These are phyloP conservation scores for Aspergillus thermomutatus DNA, from an alignment of 2,329 filamentous ascomycete genomes.

Conservation along the genomic window DNA sequence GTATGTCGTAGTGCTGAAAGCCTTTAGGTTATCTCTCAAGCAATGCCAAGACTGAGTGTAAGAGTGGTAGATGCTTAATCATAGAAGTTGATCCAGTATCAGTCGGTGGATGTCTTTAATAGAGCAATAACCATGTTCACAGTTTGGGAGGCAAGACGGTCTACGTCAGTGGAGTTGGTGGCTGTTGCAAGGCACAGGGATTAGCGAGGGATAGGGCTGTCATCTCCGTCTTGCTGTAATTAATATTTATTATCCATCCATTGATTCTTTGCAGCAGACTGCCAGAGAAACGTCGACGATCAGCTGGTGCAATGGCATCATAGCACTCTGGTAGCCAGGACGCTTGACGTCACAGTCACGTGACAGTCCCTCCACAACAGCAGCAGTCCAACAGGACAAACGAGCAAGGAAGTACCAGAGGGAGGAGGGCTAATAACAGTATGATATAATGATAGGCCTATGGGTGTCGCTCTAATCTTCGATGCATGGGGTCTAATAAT, in stretches of 20 bases:
- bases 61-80: background rate
- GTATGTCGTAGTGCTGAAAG: background rate
- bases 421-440: background rate
- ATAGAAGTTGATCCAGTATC: background rate
- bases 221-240: background rate
- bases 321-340: background rate
- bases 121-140: background rate
- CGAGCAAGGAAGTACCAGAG: background rate
- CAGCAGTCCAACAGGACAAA: background rate
- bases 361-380: background rate
- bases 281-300: background rate
- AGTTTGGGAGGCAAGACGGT: background rate
- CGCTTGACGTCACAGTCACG: background rate
- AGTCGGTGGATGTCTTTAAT: background rate
- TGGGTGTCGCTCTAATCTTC: background rate
- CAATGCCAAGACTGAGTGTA: conserved; percentile 1
- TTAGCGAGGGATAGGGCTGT: background rate
- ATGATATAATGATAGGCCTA: background rate
- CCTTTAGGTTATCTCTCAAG: background rate
- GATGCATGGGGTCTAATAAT: background rate
- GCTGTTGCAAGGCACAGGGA: background rate
- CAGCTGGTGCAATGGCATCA: conserved; percentile 1
- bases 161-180: background rate
- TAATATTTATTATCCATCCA: background rate
- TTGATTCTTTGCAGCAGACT: background rate